A percentile compares a stretch with the other conserved stretches of the same genome.
Evolutionary conservation across 2,329 filamentous ascomycete species (phyloP).

Genomic region (Hymenoscyphus repandus): DNA sequence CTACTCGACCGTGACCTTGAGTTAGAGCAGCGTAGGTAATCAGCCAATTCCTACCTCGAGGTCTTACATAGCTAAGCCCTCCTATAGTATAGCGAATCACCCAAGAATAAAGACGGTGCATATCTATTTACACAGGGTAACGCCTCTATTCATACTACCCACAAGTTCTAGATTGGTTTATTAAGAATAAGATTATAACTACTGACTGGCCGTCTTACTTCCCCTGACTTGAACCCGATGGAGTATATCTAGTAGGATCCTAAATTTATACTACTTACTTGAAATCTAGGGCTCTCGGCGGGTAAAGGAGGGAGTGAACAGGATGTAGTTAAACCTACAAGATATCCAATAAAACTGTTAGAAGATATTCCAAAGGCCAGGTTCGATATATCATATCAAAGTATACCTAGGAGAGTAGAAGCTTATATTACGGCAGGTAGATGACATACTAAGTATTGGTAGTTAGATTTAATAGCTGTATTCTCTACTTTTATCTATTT

Average conservation of each 20-base stretch:
- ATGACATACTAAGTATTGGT: background rate
- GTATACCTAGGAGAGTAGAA: background rate
- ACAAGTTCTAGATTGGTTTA: slow-evolving; percentile 12
- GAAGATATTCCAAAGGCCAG: background rate
- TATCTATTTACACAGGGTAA: too few relatives aligned
- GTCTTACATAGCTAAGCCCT: too few relatives aligned
- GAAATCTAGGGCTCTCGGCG: background rate
- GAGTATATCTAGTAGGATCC: slow-evolving; percentile 1
- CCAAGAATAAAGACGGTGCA: too few relatives aligned
- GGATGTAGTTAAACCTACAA: background rate
- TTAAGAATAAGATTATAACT: slow-evolving; percentile 4
- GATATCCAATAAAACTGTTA: background rate
- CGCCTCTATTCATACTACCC: slow-evolving; percentile 14
- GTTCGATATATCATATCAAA: background rate
- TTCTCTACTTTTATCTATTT: too few relatives aligned
- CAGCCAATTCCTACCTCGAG: too few relatives aligned
- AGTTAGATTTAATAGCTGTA: too few relatives aligned
- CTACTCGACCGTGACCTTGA: too few relatives aligned
- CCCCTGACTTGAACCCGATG: slow-evolving; percentile 8
- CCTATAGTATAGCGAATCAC: too few relatives aligned
- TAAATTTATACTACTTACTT: background rate
- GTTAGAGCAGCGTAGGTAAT: too few relatives aligned
- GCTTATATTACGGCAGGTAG: background rate
- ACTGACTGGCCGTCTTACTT: slow-evolving; percentile 6
- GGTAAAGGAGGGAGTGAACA: background rate